These are phyloP conservation scores for Viridothelium virens DNA, from an alignment of 495 filamentous ascomycete genomes.

Conservation along the genomic window DNA sequence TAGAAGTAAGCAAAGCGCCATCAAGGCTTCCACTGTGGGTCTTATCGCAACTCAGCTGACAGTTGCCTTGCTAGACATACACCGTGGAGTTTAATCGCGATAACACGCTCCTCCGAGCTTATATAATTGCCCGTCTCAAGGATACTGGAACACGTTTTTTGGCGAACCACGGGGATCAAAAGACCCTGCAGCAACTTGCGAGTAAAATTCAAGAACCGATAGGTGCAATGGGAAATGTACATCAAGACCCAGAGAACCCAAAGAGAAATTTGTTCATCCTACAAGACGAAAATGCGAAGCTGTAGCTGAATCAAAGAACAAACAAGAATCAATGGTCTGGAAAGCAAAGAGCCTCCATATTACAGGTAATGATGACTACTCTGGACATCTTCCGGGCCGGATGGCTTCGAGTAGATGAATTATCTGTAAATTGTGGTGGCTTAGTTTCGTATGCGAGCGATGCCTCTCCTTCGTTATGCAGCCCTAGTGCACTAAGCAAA, in stretches of 20 bases:
- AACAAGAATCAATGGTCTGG: too few relatives aligned
- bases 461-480: too few relatives aligned
- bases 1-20: constrained; percentile 40
- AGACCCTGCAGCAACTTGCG: constrained; percentile 34
- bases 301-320: constrained; percentile 17
- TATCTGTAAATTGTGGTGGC: too few relatives aligned
- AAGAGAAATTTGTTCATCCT: constrained; percentile 41
- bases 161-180: constrained; percentile 42
- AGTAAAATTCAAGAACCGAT: constrained; percentile 32
- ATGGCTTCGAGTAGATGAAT: too few relatives aligned
- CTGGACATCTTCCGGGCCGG: too few relatives aligned
- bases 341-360: too few relatives aligned
- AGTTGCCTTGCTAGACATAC: constrained; percentile 41
- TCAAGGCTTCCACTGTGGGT: background rate
- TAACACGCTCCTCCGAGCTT: constrained; percentile 38
- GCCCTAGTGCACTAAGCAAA: too few relatives aligned
- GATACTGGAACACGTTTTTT: constrained; percentile 42
- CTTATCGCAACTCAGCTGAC: background rate
- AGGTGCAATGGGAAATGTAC: constrained; percentile 38
- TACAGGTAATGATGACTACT: too few relatives aligned
- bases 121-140: constrained; percentile 44
- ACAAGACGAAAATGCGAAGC: constrained; percentile 23
- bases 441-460: too few relatives aligned
- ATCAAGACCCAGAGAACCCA: constrained; percentile 22
- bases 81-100: constrained; percentile 46